Base-by-base conservation (phyloP, 1,139 yeast genomes). In the Meyerozyma athensensis region DNA sequence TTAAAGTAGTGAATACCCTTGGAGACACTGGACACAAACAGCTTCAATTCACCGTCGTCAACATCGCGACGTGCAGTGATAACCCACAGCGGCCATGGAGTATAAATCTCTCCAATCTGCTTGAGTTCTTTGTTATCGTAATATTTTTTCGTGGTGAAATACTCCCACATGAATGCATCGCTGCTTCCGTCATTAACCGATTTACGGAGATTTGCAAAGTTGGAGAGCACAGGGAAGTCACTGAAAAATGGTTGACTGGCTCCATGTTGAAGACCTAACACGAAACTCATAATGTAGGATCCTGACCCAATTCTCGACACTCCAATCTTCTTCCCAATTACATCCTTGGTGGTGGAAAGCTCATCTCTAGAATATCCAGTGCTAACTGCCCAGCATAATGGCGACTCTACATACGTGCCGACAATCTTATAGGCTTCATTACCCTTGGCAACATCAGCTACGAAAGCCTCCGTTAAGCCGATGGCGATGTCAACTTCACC, bases 1-100 rank as follows among this genome's bases (percentile, higher is more conserved):
- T 72, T 65, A 64, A 84, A 89, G 58, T 85, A 78, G 2, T 56
- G 64, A 40, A 89, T 72, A 12, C 97, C 97, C 43, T 73, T 62
- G 52, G 79, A 74, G 32, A 86, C 65, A 3, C 81, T 81, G 2
- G 56, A 50, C 37, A 79, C 48, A 46, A 86, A 79, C 20, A 6
- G 7, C 13, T 7, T 13, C 19, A 28, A 16, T 16, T 16, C 12
- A 2, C 12, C 8, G 4, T 5, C 10, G 2, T 54, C 59, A 4
- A 55, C 58, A 8, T 53, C 50, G 8, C 51, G 49, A 12, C 60
- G 51, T 9, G 79, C 79, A 18, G 81, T 76, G 36, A 87, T 69
- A 13, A 86, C 90, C 96, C 96, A 89, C 1, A 95, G 85, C 7
- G 97, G 92, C 97, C 97, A 89, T 7, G 97, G 97, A 0, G 97